Evolutionary conservation across 1,284 basidiomycete species (phyloP).

Genomic region (Boletus subluridellus): DNA sequence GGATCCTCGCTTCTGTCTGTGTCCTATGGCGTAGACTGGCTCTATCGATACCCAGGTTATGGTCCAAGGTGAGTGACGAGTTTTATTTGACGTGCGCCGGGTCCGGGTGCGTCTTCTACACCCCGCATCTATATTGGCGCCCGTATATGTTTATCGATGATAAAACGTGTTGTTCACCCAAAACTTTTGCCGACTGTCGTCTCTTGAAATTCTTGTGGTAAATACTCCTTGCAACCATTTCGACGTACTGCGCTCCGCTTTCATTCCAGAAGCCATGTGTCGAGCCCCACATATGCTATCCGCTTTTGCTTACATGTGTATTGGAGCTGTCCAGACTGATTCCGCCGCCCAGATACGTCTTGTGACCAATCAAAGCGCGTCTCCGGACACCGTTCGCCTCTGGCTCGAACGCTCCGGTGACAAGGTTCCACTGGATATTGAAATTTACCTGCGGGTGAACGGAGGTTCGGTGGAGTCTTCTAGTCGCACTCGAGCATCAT

Average conservation of each 20-base stretch:
- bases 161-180: conserved; percentile 4
- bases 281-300: conserved; percentile 5
- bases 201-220: conserved; percentile 7
- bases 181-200: background rate
- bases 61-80: conserved; percentile 61
- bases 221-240: conserved; percentile 4
- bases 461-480: conserved; percentile 28
- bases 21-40: conserved; percentile 58
- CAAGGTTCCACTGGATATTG: conserved; percentile 67
- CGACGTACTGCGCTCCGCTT: background rate
- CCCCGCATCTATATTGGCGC: conserved; percentile 13
- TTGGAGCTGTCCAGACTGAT: conserved; percentile 4
- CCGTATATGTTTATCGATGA: conserved; percentile 15
- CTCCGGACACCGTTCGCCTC: conserved; percentile 71
- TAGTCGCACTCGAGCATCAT: conserved; percentile 30
- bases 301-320: conserved; percentile 8
- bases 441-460: conserved; percentile 63
- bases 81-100: background rate
- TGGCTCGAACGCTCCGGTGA: conserved; percentile 75
- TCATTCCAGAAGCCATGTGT: conserved; percentile 6
- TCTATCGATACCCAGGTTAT: conserved; percentile 60
- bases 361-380: conserved; percentile 61
- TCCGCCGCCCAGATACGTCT: conserved; percentile 55
- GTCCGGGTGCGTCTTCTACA: conserved; percentile 4
- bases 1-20: conserved; percentile 65